Percentiles rank a stretch among this genome's conserved stretches.
phyloP scores from a whole-genome alignment of 345 rosid genomes.

The Aquilaria yunnanensis region DNA sequence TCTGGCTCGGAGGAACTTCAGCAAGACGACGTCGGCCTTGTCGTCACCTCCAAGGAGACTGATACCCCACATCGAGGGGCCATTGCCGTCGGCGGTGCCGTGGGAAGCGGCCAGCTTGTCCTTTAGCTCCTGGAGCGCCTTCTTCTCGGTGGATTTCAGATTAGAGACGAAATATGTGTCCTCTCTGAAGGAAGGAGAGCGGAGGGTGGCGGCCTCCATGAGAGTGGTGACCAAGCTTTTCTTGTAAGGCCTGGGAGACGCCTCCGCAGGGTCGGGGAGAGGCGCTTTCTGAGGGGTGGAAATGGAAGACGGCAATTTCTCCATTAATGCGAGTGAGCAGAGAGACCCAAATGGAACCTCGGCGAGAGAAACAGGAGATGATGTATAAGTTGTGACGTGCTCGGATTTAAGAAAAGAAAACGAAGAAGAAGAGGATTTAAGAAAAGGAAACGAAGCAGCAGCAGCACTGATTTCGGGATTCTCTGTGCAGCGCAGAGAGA shows the following conservation, averaged over 20 bases:
- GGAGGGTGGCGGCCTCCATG: constrained; percentile 67
- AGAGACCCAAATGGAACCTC: constrained; percentile 18
- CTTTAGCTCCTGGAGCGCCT: constrained; percentile 66
- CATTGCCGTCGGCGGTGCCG: constrained; percentile 15
- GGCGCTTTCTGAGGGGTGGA: constrained; percentile 31
- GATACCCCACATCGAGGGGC: constrained; percentile 67
- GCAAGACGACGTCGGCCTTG: constrained; percentile 70
- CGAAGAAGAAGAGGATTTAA: neutral
- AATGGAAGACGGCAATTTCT: constrained; percentile 39
- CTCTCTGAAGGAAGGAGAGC: constrained; percentile 66
- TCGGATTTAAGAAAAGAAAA: neutral
- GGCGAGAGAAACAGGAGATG: neutral
- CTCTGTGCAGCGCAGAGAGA: constrained; percentile 5
- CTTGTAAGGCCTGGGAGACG: constrained; percentile 44
- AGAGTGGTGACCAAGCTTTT: constrained; percentile 69
- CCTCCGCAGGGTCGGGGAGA: constrained; percentile 18
- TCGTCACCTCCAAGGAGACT: constrained; percentile 56
- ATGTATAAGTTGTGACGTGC: neutral
- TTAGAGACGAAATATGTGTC: constrained; percentile 73
- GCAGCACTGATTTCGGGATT: constrained; percentile 1
- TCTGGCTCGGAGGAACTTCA: constrained; percentile 85
- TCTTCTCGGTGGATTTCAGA: constrained; percentile 72
- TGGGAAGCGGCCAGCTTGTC: constrained; percentile 44
- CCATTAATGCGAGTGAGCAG: constrained; percentile 23
- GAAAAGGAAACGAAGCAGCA: neutral